Evolutionary conservation across 129 eudicot genomes (phyloP).

Genomic region (Centrapalus pauciflorus): DNA sequence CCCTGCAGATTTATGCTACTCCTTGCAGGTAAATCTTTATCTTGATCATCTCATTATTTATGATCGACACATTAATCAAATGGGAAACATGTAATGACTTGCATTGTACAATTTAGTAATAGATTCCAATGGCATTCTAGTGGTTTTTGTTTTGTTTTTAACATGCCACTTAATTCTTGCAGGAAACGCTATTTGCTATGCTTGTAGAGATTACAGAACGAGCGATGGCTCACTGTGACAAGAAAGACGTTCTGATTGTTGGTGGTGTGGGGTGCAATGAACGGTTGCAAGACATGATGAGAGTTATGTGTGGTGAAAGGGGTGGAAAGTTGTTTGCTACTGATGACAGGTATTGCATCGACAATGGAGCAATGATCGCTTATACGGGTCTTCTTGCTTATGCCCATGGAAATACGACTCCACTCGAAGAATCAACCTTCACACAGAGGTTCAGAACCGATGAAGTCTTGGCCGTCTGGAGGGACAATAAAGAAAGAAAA

Average conservation of each 20-base stretch:
- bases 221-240: conserved; percentile 98
- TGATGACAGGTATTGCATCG: conserved; percentile 86
- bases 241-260: conserved; percentile 78
- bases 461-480: conserved; percentile 89
- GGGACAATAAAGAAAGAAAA: conserved; percentile 36
- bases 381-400: conserved; percentile 90
- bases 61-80: background rate
- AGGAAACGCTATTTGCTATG: conserved; percentile 98
- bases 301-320: conserved; percentile 81
- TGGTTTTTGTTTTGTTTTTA: background rate
- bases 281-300: conserved; percentile 94
- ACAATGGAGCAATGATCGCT: conserved; percentile 99
- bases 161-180: background rate
- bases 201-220: conserved; percentile 97
- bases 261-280: conserved; percentile 95
- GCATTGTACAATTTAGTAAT: background rate
- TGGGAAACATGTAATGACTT: background rate
- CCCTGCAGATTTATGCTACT: conserved; percentile 96
- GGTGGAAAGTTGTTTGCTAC: conserved; percentile 87
- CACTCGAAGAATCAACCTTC: conserved; percentile 78
- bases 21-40: conserved; percentile 71
- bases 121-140: background rate
- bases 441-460: conserved; percentile 97
- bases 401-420: conserved; percentile 69
- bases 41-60: background rate